A percentile compares a stretch with the other conserved stretches of the same genome.
Evolutionary conservation across 768 basidiomycete genomes (phyloP).

Genomic region (Pulveroboletus sp.): DNA sequence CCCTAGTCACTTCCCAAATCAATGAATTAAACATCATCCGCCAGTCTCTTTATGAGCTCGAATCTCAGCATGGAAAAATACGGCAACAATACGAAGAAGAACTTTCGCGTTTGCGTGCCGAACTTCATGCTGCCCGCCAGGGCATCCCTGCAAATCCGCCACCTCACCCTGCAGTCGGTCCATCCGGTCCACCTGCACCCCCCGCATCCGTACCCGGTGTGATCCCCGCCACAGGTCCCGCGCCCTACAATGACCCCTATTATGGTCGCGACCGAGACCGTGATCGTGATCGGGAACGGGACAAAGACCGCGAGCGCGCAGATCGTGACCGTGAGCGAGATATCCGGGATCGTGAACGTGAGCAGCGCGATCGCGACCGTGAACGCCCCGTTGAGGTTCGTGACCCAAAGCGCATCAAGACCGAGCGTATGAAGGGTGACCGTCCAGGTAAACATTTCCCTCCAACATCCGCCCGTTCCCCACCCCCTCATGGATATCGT

Average conservation of each 20-base stretch:
- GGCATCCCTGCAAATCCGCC: slow-evolving; percentile 34
- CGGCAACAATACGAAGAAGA: slow-evolving; percentile 88
- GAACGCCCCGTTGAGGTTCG: slow-evolving; percentile 47
- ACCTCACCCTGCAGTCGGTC: slow-evolving; percentile 33
- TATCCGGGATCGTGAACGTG: slow-evolving; percentile 33
- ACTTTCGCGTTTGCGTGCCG: slow-evolving; percentile 64
- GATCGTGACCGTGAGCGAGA: slow-evolving; percentile 40
- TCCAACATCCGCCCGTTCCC: slow-evolving; percentile 25
- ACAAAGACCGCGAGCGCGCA: slow-evolving; percentile 39
- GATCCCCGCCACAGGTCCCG: slow-evolving; percentile 28
- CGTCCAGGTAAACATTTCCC: slow-evolving; percentile 38
- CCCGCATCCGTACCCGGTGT: slow-evolving; percentile 31
- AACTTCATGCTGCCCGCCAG: slow-evolving; percentile 55
- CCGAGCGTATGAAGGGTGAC: slow-evolving; percentile 46
- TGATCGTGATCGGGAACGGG: slow-evolving; percentile 40
- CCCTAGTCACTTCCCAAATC: slow-evolving; percentile 73
- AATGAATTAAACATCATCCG: slow-evolving; percentile 89
- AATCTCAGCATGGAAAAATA: slow-evolving; percentile 82
- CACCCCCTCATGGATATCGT: slow-evolving; percentile 33
- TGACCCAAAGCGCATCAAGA: slow-evolving; percentile 62
- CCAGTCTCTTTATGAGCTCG: slow-evolving; percentile 88
- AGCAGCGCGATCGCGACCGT: slow-evolving; percentile 43
- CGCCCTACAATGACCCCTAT: slow-evolving; percentile 36
- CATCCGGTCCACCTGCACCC: slow-evolving; percentile 33
- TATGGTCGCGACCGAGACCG: slow-evolving; percentile 38